Evolutionary conservation across 495 filamentous ascomycete species (phyloP).

Genomic region (Penicillium daleae): DNA sequence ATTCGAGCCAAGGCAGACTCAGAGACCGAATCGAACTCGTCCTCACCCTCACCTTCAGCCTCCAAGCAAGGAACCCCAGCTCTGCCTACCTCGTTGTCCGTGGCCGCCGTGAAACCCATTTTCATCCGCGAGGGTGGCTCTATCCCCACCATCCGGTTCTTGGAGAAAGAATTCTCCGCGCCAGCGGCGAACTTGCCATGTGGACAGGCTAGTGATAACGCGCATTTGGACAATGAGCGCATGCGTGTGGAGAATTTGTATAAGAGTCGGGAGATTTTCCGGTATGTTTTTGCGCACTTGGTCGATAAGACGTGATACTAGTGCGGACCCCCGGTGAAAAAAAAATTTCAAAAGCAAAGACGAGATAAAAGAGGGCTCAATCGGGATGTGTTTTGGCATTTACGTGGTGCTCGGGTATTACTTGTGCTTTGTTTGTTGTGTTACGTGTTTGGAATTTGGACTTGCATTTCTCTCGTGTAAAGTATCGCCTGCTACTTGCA

Average conservation of each 20-base stretch:
- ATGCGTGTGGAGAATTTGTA: slow-evolving; percentile 83
- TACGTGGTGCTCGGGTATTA: slow-evolving; percentile 1
- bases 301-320: slow-evolving; percentile 46
- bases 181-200: slow-evolving; percentile 93
- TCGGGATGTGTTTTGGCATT: not conserved
- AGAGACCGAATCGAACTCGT: not conserved
- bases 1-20: slow-evolving; percentile 27
- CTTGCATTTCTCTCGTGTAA: not conserved
- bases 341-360: not conserved
- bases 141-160: slow-evolving; percentile 88
- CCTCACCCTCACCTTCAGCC: not conserved
- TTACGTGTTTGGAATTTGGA: not conserved
- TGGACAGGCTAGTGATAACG: slow-evolving; percentile 91
- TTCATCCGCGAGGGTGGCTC: slow-evolving; percentile 96
- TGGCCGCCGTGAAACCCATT: slow-evolving; percentile 53
- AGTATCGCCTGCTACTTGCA: not conserved
- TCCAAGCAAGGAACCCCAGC: not conserved
- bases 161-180: slow-evolving; percentile 93
- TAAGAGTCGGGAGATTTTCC: slow-evolving; percentile 90
- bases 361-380: not conserved
- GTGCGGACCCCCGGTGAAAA: too few species aligned
- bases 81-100: not conserved
- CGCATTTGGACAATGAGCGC: slow-evolving; percentile 94
- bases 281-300: slow-evolving; percentile 76
- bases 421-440: not conserved